These are phyloP conservation scores for Microdochium paspali DNA, from an alignment of 2,329 filamentous ascomycete species.

Conservation along the genomic window DNA sequence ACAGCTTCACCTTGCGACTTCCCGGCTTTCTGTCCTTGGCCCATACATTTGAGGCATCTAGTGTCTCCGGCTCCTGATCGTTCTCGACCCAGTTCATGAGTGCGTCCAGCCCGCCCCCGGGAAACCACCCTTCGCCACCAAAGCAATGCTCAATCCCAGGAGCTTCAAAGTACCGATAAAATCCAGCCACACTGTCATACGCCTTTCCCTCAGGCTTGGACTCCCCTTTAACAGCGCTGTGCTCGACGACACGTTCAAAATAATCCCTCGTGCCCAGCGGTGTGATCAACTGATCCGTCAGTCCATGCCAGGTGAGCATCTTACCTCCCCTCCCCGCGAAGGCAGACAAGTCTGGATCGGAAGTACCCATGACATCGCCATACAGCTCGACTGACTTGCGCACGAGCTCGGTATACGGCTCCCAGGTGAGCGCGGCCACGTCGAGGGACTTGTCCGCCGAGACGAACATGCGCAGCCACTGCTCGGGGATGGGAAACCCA, in stretches of 20 bases:
- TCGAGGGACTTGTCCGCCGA: constrained; percentile 12
- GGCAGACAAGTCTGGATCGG: constrained; percentile 14
- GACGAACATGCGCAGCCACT: constrained; percentile 15
- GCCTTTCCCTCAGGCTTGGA: too few relatives aligned
- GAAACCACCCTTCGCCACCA: neutral
- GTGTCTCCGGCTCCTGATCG: neutral
- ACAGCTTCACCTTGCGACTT: neutral
- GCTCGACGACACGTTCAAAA: neutral
- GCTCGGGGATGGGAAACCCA: constrained; percentile 6
- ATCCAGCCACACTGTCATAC: neutral
- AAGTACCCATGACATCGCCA: constrained; percentile 16
- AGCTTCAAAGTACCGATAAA: neutral
- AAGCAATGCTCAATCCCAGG: neutral
- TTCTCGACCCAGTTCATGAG: neutral
- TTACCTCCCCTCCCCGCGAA: constrained; percentile 27
- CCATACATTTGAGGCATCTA: neutral
- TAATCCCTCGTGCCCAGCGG: neutral
- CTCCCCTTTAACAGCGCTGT: too few relatives aligned
- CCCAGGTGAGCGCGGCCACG: constrained; percentile 17
- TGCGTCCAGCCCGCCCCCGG: neutral
- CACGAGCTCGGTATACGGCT: constrained; percentile 13
- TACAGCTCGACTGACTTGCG: constrained; percentile 9
- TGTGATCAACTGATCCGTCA: constrained; percentile 21
- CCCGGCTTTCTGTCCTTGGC: neutral
- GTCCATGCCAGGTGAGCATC: constrained; percentile 31